Percentiles rank a stretch among this genome's conserved stretches.
Evolutionary conservation across 805 yeast genomes (phyloP).

Genomic region (Komagataella populi): DNA sequence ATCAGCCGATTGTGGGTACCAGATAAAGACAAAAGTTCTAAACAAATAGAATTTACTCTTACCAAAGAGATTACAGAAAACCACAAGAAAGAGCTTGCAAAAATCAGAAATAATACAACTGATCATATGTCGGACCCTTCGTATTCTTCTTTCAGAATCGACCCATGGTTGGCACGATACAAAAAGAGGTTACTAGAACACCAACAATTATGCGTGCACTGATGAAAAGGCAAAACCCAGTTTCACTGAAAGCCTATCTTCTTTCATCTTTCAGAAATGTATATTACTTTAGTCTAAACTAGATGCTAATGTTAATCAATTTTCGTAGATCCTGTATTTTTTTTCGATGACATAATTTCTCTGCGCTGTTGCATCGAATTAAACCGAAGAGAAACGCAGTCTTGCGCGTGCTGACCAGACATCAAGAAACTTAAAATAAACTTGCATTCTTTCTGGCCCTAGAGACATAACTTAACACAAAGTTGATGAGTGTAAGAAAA

Average conservation of each 20-base stretch:
- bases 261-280: not conserved
- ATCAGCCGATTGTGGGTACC: conserved; percentile 44
- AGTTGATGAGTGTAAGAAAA: not conserved
- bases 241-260: not conserved
- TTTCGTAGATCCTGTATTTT: too few species aligned
- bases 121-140: not conserved
- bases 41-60: not conserved
- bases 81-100: not conserved
- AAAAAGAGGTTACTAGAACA: not conserved
- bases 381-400: too few species aligned
- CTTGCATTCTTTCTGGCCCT: not conserved
- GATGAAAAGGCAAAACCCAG: not conserved
- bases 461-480: not conserved
- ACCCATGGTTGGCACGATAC: not conserved
- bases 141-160: not conserved
- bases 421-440: not conserved
- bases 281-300: too few species aligned
- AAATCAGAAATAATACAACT: not conserved
- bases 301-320: too few species aligned
- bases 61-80: not conserved
- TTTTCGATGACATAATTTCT: too few species aligned
- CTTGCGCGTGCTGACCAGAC: not conserved
- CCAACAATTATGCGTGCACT: not conserved
- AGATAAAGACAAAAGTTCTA: conserved; percentile 8
- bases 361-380: not conserved